Evolutionary conservation across 257 asterid species (phyloP).

Genomic region (Primulina tabacum): DNA sequence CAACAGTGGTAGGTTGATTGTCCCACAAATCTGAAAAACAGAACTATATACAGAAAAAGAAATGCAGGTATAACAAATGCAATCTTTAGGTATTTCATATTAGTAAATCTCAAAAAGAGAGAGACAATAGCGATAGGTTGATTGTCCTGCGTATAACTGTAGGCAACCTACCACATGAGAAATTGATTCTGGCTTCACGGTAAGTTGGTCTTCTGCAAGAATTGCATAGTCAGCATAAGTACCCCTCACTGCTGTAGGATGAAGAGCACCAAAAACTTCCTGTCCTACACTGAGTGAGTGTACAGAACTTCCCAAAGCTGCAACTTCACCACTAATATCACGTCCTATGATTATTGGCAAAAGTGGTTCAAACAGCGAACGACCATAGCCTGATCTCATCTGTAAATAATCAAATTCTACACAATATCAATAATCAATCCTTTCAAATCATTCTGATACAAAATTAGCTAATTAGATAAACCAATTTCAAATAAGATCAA

Average conservation of each 20-base stretch:
- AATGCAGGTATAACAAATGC: not conserved
- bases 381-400: slow-evolving; percentile 98
- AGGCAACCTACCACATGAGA: slow-evolving; percentile 71
- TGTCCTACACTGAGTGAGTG: slow-evolving; percentile 68
- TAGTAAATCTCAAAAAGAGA: slow-evolving; percentile 13
- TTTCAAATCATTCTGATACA: not conserved
- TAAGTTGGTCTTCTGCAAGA: slow-evolving; percentile 82
- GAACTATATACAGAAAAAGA: slow-evolving; percentile 12
- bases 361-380: slow-evolving; percentile 76
- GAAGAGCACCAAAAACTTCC: slow-evolving; percentile 96
- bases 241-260: slow-evolving; percentile 98
- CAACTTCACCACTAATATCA: slow-evolving; percentile 96
- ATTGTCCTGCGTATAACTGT: slow-evolving; percentile 14
- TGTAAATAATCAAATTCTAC: slow-evolving; percentile 28
- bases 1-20: not conserved
- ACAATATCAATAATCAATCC: not conserved
- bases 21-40: slow-evolving; percentile 15
- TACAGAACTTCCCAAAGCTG: slow-evolving; percentile 74
- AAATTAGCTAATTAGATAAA: not conserved
- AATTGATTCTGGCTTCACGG: slow-evolving; percentile 65
- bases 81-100: not conserved
- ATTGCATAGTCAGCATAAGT: slow-evolving; percentile 87
- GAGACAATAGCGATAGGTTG: not conserved
- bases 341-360: slow-evolving; percentile 92
- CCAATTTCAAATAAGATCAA: not conserved